Conservation (phyloP, 2,329 filamentous ascomycete species). For the Sphaerulina vaccinii region DNA sequence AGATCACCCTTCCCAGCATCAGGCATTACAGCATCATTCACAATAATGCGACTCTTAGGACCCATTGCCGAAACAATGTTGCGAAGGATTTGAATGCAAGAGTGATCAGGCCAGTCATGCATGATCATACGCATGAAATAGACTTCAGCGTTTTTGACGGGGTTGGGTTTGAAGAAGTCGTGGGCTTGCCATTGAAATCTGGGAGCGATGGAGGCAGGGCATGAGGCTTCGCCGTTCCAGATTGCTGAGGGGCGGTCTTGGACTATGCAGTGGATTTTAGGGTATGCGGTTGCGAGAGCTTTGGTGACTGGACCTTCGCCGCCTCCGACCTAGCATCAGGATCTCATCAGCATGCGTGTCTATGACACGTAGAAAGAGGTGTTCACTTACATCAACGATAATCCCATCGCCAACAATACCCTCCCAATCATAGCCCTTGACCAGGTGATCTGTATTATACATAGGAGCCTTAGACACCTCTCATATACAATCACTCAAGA, state of each 20-base stretch:
- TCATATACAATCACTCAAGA: constrained; percentile 25
- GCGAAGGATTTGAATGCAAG: constrained; percentile 22
- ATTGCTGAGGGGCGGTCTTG: constrained; percentile 7
- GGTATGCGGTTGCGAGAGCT: constrained; percentile 6
- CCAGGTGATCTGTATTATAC: constrained; percentile 54
- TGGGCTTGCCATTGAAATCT: constrained; percentile 17
- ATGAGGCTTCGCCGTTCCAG: constrained; percentile 1
- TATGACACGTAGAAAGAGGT: no score
- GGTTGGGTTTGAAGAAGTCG: constrained; percentile 32
- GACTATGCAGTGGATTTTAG: constrained; percentile 11
- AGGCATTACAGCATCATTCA: constrained; percentile 27
- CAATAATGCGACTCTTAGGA: constrained; percentile 26
- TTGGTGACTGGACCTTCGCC: constrained; percentile 24
- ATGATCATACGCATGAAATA: constrained; percentile 23
- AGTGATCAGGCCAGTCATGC: constrained; percentile 26
- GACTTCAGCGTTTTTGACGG: constrained; percentile 31
- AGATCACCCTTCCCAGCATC: neutral
- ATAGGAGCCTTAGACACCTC: constrained; percentile 43
- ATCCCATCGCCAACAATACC: constrained; percentile 48
- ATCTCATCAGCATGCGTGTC: no score
- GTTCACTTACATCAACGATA: constrained; percentile 51
- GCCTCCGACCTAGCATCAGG: constrained; percentile 1
- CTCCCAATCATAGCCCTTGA: constrained; percentile 56
- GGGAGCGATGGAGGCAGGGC: neutral
- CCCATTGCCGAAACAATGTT: constrained; percentile 22